Conservation (phyloP, 257 asterid species). For the Nicotiana otophora region DNA sequence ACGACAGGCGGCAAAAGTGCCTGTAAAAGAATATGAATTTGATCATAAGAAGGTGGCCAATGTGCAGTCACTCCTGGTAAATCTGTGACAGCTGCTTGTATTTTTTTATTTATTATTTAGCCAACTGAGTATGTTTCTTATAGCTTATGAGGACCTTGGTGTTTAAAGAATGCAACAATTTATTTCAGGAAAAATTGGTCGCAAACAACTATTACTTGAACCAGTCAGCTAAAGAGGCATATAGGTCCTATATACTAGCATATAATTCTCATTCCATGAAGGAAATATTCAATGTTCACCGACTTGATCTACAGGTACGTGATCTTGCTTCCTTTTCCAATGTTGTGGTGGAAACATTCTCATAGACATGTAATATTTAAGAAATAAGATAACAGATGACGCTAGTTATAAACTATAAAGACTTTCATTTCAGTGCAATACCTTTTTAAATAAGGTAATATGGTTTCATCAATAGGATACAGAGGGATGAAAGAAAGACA, state of each 20-base stretch:
- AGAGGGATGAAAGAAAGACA: background rate
- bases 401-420: background rate
- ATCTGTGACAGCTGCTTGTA: slow-evolving; percentile 13
- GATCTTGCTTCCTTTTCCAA: background rate
- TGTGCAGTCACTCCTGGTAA: slow-evolving; percentile 84
- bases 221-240: slow-evolving; percentile 93
- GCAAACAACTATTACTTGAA: slow-evolving; percentile 63
- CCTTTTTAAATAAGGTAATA: background rate
- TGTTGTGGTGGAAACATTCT: background rate
- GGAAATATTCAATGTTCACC: slow-evolving; percentile 82
- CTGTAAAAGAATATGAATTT: slow-evolving; percentile 76
- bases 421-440: background rate
- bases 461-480: background rate
- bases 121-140: background rate
- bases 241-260: slow-evolving; percentile 76
- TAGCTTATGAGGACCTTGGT: background rate
- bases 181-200: slow-evolving; percentile 65
- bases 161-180: background rate
- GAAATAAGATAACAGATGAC: background rate
- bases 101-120: background rate
- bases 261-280: slow-evolving; percentile 94
- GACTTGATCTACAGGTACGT: slow-evolving; percentile 78
- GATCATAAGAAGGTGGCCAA: slow-evolving; percentile 68
- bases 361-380: background rate
- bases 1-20: slow-evolving; percentile 89